These are phyloP conservation scores for Cunninghamia lanceolata DNA, from an alignment of 75 land plant genomes.

Conservation along the genomic window DNA sequence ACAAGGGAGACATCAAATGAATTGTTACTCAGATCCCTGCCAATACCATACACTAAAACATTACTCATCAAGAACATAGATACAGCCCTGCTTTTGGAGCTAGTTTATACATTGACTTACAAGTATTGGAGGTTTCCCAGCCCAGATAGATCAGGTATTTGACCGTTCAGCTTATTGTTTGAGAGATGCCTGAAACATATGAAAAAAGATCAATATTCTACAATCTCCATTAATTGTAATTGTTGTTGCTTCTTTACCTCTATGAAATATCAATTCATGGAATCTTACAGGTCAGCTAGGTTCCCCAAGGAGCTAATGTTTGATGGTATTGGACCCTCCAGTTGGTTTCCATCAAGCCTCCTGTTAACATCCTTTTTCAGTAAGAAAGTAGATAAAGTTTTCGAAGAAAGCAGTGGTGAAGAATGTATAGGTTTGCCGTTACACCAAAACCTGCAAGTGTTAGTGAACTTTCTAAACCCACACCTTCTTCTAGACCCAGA, in stretches of 20 bases:
- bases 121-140: conserved; percentile 28
- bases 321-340: conserved; percentile 53
- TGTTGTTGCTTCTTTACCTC: background rate
- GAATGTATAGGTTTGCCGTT: no score
- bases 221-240: background rate
- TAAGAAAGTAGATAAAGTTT: background rate
- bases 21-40: conserved; percentile 43
- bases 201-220: background rate
- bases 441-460: no score
- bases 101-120: conserved; percentile 23
- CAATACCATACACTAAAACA: background rate
- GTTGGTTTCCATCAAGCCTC: conserved; percentile 50
- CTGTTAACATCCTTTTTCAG: conserved; percentile 19
- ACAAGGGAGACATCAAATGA: conserved; percentile 22
- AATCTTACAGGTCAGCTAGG: conserved; percentile 51
- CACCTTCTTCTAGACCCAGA: no score
- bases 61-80: background rate
- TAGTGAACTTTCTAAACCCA: no score
- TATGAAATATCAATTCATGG: background rate
- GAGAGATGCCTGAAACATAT: conserved; percentile 30
- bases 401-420: background rate
- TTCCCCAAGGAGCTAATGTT: conserved; percentile 42
- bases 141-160: conserved; percentile 41
- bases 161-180: conserved; percentile 39
- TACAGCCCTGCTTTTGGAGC: background rate